phyloP scores from a whole-genome alignment of 352 stramenopile genomes.

The Globisporangium apiculatum region DNA sequence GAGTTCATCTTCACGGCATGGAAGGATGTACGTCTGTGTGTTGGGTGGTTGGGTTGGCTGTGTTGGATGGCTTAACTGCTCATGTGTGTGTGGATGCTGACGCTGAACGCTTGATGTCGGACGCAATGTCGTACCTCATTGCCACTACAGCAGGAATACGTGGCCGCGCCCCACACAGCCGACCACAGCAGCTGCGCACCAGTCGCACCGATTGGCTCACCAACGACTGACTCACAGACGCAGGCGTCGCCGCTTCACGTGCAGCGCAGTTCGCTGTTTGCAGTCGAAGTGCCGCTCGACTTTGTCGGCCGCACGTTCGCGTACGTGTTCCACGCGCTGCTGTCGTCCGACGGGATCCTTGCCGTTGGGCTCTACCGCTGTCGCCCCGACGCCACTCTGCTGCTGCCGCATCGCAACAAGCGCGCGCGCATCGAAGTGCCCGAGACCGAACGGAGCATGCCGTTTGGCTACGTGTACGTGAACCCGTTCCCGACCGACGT shows the following conservation, averaged over 20 bases:
- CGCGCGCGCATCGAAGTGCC: conserved; percentile 45
- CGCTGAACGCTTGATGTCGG: background rate
- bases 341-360: conserved; percentile 76
- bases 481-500: conserved; percentile 73
- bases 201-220: conserved; percentile 17
- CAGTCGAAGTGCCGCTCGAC: conserved; percentile 71
- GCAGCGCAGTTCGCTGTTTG: conserved; percentile 71
- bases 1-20: conserved; percentile 84
- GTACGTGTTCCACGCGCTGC: conserved; percentile 78
- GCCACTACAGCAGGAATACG: conserved; percentile 23
- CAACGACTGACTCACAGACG: conserved; percentile 3
- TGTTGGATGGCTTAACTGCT: too few relatives aligned
- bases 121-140: too few relatives aligned
- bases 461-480: conserved; percentile 81
- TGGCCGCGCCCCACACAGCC: conserved; percentile 11
- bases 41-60: too few relatives aligned
- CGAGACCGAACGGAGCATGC: conserved; percentile 58
- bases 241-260: conserved; percentile 22
- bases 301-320: conserved; percentile 78
- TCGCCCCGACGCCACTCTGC: conserved; percentile 28
- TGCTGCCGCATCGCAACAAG: conserved; percentile 14
- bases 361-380: conserved; percentile 74
- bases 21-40: conserved; percentile 32
- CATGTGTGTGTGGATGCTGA: conserved; percentile 3
- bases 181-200: conserved; percentile 10